phyloP scores from a whole-genome alignment of 768 basidiomycete species.

The Megacollybia marginata region DNA sequence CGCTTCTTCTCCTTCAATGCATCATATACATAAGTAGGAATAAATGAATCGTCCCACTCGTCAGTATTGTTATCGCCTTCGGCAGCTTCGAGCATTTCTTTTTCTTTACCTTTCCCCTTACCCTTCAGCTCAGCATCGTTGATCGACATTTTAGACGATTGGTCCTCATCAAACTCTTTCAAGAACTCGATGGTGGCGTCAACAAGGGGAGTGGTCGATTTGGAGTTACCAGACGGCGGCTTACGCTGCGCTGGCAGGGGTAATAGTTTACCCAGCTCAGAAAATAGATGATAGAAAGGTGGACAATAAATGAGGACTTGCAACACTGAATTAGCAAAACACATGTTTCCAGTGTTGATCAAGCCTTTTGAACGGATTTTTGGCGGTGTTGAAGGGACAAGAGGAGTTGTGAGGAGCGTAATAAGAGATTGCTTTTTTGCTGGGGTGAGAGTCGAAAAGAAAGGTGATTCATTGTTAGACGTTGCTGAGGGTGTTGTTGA shows the following conservation, averaged over 20 bases:
- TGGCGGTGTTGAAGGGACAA: background rate
- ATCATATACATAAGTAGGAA: slow-evolving; percentile 83
- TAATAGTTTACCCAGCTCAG: slow-evolving; percentile 55
- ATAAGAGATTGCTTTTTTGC: background rate
- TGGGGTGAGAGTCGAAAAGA: background rate
- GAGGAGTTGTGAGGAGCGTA: background rate
- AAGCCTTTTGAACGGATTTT: slow-evolving; percentile 69
- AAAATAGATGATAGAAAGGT: slow-evolving; percentile 79
- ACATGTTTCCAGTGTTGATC: slow-evolving; percentile 95
- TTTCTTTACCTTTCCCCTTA: slow-evolving; percentile 34
- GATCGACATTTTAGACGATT: slow-evolving; percentile 20
- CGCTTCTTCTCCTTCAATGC: slow-evolving; percentile 90
- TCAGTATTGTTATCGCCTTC: slow-evolving; percentile 39
- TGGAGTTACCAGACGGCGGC: background rate
- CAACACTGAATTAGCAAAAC: slow-evolving; percentile 92
- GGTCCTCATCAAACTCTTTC: slow-evolving; percentile 54
- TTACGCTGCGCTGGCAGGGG: slow-evolving; percentile 16
- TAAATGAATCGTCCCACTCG: slow-evolving; percentile 58
- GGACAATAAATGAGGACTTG: slow-evolving; percentile 85
- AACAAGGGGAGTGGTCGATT: slow-evolving; percentile 43
- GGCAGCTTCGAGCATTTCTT: slow-evolving; percentile 23
- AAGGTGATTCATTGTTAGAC: background rate
- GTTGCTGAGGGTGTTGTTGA: background rate
- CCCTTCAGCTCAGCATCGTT: slow-evolving; percentile 11
- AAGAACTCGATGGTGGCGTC: slow-evolving; percentile 69